A percentile compares a stretch with the other conserved stretches of the same genome.
These are phyloP conservation scores for Didymosphaeria variabile DNA, from an alignment of 2,329 filamentous ascomycete genomes.

Conservation along the genomic window DNA sequence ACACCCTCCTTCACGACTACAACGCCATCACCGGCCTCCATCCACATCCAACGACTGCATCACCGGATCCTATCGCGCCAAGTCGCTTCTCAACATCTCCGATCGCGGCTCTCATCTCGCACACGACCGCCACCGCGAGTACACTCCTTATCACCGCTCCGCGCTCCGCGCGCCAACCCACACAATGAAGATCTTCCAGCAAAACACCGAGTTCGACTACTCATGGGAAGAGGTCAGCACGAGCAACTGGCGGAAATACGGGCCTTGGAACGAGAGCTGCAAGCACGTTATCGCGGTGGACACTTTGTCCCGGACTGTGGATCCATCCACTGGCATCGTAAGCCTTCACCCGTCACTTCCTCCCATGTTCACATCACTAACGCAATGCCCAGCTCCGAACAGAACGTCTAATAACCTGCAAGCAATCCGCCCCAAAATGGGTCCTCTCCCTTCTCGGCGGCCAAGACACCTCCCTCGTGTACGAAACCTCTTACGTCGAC, in stretches of 20 bases:
- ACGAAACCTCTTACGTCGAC: constrained; percentile 96
- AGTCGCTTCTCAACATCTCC: constrained; percentile 2
- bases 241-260: constrained; percentile 98
- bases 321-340: constrained; percentile 72
- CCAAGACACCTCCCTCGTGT: constrained; percentile 84
- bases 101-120: constrained; percentile 13
- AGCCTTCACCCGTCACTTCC: constrained; percentile 35
- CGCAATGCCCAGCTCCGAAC: constrained; percentile 67
- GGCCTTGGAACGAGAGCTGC: constrained; percentile 85
- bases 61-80: not conserved
- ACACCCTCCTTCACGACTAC: constrained; percentile 22
- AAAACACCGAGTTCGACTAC: constrained; percentile 90
- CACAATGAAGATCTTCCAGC: constrained; percentile 94
- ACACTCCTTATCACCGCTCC: constrained; percentile 18
- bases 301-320: constrained; percentile 78
- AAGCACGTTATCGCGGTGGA: constrained; percentile 97
- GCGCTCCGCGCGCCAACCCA: constrained; percentile 17
- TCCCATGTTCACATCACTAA: constrained; percentile 16
- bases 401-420: constrained; percentile 72
- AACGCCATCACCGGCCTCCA: constrained; percentile 1
- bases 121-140: constrained; percentile 1
- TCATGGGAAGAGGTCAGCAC: constrained; percentile 98
- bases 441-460: constrained; percentile 81
- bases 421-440: constrained; percentile 78
- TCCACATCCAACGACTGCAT: not conserved